These are phyloP conservation scores for Phylloporus sp. DNA, from an alignment of 768 basidiomycete genomes.

Conservation along the genomic window DNA sequence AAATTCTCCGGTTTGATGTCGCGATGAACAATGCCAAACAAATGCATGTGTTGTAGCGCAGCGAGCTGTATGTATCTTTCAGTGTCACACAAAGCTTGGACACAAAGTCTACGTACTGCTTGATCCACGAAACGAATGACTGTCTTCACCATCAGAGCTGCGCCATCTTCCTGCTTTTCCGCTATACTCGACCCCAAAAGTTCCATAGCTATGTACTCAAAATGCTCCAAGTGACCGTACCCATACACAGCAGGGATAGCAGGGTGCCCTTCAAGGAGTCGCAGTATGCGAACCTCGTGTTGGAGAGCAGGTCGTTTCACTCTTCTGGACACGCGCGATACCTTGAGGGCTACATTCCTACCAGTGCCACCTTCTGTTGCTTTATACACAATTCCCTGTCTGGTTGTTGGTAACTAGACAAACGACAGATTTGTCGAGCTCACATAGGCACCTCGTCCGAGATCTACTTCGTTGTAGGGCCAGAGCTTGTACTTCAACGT, in stretches of 20 bases:
- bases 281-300: constrained; percentile 28
- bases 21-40: constrained; percentile 32
- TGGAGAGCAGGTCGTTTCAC: constrained; percentile 29
- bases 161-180: constrained; percentile 11
- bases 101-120: not conserved
- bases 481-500: not conserved
- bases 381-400: not conserved
- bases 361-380: not conserved
- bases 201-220: constrained; percentile 35
- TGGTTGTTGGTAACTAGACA: too few relatives aligned
- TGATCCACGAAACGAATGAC: too few relatives aligned
- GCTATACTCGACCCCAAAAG: constrained; percentile 7
- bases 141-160: constrained; percentile 13
- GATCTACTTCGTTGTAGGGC: not conserved
- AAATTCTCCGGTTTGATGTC: constrained; percentile 38
- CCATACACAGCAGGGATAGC: constrained; percentile 32
- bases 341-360: constrained; percentile 27
- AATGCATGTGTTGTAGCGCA: not conserved
- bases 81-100: too few relatives aligned
- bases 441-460: not conserved
- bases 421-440: not conserved
- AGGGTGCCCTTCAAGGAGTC: constrained; percentile 28
- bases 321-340: constrained; percentile 28
- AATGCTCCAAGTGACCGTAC: constrained; percentile 31
- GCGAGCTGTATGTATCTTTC: not conserved